Evolutionary conservation across 1,284 basidiomycete species (phyloP), one percentile per base, ranked within the genome.

Genomic region (Apiotrichum akiyoshidainum): DNA sequence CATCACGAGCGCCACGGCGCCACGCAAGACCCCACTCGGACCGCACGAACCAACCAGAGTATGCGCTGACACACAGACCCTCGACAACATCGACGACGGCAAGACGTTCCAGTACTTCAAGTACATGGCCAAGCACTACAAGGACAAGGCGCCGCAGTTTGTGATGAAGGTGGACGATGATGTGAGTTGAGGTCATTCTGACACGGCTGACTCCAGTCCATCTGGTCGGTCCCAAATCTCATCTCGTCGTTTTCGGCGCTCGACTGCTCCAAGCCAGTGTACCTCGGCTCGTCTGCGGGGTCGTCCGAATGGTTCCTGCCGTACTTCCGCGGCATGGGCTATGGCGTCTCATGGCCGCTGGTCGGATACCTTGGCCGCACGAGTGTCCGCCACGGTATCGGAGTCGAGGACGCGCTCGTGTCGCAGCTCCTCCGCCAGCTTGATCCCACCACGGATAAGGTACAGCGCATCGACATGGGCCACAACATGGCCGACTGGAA

Each of bases 401-500:
- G 77, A 49, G 77, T 77, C 34, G 78, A 79, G 60, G 78, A 79
- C 62, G 78, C 77, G 10, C 61, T 77, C 12, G 79, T 77, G 12
- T 75, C 74, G 16, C 77, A 79, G 57, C 79, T 77, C 77, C 61
- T 79, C 26, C 60, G 75, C 19, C 64, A 68, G 46, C 62, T 79
- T 3, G 71, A 79, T 55, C 71, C 74, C 1, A 60, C 70, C 12
- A 72, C 72, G 17, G 76, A 79, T 61, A 73, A 75, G 5, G 69
- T 79, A 17, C 53, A 59, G 14, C 63, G 75, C 33, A 72, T 77
- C 49, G 78, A 79, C 64, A 71, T 75, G 63, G 76, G 76, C 22
- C 78, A 74, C 74, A 75, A 68, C 7, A 79, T 79, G 78, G 78
- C 76, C 5, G 78, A 79, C 60, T 79, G 73, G 75, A 79, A 79